Evolutionary conservation across 495 filamentous ascomycete species (phyloP), one percentile per base, ranked within the genome.

Genomic region (Penicillium argentinense): DNA sequence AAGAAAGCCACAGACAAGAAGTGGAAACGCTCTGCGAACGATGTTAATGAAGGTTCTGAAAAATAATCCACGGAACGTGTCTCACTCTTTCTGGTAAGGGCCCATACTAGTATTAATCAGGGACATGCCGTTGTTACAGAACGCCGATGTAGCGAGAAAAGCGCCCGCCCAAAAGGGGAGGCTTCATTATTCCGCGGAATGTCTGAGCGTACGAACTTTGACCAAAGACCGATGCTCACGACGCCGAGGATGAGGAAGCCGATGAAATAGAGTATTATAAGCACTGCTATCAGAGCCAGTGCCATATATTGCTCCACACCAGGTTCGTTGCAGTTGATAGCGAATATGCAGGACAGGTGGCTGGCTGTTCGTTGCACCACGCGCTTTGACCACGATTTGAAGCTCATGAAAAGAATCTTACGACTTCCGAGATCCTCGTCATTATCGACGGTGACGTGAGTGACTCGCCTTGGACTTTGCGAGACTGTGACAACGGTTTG

Each of bases 41-140:
- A 3, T 33, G 39, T 37, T 30, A 27, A 49, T 48, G 5, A 54
- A 42, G 7, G 26, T 21, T 4, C 24, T 17, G 22, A n/a, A 9
- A 23, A 14, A n/a, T 39, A 7, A 9, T 13, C 14, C 8, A 30
- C 18, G 11, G 26, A 18, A 9, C 13, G 2, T 19, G 5, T 42
- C 55, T 29, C 51, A 71, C 67, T 58, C 59, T 23, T 50, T 62
- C 33, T 74, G 68, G 14, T 68, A 60, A 12, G 66, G 60, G 14
- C 56, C 74, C 84, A 95, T 89, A 48, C 92, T 93, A 13, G 79
- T 73, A 64, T 92, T 86, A 27, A 95, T 67, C 22, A 95, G 78
- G 14, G 80, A 82, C 89, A 96, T 91, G 11, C 89, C 89, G n/a
- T 78, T 84, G 60, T 93, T 95, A 44, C 83, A 88, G 60, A 96